phyloP scores from a whole-genome alignment of 2,329 filamentous ascomycete species.

The Neoarthrinium moseri region DNA sequence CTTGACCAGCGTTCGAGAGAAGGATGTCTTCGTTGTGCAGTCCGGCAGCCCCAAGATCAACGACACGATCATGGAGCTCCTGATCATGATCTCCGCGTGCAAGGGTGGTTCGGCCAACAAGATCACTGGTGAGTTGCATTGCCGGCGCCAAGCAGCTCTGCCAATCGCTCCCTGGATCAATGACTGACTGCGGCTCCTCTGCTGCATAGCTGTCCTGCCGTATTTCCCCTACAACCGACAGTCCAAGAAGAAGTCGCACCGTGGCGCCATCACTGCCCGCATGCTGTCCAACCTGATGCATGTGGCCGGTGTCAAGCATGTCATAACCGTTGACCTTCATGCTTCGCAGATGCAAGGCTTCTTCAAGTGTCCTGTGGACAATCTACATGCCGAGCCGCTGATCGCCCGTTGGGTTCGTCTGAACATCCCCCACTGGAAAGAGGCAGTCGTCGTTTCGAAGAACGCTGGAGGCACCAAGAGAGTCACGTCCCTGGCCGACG shows the following conservation, averaged over 20 bases:
- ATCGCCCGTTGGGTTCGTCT: constrained; percentile 93
- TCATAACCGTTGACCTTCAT: constrained; percentile 96
- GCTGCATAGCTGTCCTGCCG: constrained; percentile 70
- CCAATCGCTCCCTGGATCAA: background rate
- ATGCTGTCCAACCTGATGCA: constrained; percentile 95
- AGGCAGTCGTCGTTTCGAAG: constrained; percentile 96
- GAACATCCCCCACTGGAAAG: constrained; percentile 83
- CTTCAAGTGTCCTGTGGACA: constrained; percentile 96
- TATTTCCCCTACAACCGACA: constrained; percentile 99
- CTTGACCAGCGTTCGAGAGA: constrained; percentile 80
- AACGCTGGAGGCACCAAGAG: constrained; percentile 97
- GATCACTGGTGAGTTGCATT: constrained; percentile 74
- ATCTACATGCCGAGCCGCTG: constrained; percentile 91
- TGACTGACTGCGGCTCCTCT: background rate
- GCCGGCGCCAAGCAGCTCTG: background rate
- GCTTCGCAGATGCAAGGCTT: constrained; percentile 99
- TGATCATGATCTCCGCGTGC: constrained; percentile 99
- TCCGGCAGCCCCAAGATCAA: constrained; percentile 96
- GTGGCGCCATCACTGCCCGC: constrained; percentile 91
- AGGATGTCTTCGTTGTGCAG: constrained; percentile 98
- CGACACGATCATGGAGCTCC: constrained; percentile 97
- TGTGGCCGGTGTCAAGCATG: constrained; percentile 93
- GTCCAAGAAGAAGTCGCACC: constrained; percentile 98
- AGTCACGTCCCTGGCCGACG: constrained; percentile 93
- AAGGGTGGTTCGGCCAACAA: constrained; percentile 97